Conservation (phyloP, 1,284 basidiomycete genomes). For the Termitomyces sp. region DNA sequence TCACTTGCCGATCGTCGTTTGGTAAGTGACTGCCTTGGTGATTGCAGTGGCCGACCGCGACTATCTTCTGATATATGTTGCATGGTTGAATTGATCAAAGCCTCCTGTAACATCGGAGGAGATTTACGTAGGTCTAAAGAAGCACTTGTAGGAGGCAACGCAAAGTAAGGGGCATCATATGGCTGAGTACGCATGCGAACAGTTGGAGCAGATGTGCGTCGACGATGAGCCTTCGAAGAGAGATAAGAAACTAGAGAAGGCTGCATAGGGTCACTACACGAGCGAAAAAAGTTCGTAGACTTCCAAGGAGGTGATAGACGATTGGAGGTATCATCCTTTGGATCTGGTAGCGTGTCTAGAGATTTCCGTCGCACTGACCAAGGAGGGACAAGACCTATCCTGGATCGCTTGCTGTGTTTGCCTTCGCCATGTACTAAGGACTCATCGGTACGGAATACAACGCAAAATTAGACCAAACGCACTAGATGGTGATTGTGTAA, state of each 20-base stretch:
- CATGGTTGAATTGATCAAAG: constrained; percentile 2
- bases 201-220: constrained; percentile 26
- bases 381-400: constrained; percentile 20
- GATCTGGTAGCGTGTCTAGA: constrained; percentile 12
- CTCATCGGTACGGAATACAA: neutral
- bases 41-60: constrained; percentile 6
- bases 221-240: constrained; percentile 20
- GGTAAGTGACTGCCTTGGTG: neutral
- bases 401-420: constrained; percentile 19
- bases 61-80: neutral
- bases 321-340: neutral
- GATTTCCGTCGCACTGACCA: constrained; percentile 21
- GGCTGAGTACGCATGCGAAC: constrained; percentile 33
- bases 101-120: constrained; percentile 5
- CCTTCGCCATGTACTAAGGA: constrained; percentile 5
- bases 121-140: constrained; percentile 7
- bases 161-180: constrained; percentile 39
- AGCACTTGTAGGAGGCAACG: constrained; percentile 28
- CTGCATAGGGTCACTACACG: constrained; percentile 12
- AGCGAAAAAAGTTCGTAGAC: neutral
- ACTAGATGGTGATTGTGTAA: constrained; percentile 2
- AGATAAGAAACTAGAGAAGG: constrained; percentile 21
- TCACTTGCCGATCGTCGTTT: constrained; percentile 19
- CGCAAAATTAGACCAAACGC: neutral
- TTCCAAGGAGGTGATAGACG: constrained; percentile 11